Conservation (phyloP, 805 yeast species). For the Brettanomyces anomalus region DNA sequence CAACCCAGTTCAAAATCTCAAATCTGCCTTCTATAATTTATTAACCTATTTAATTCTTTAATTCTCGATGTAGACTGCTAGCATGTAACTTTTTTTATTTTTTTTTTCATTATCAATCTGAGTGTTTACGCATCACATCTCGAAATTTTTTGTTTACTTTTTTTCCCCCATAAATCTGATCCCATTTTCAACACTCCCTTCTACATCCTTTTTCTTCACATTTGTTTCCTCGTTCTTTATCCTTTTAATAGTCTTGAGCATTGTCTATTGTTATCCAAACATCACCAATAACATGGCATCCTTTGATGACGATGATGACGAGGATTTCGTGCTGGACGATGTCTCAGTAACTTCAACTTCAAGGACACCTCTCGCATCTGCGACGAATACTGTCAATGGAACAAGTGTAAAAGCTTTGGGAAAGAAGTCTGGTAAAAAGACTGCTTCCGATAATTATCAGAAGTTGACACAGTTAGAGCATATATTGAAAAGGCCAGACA, state of each 20-base stretch:
- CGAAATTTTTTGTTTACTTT: neutral
- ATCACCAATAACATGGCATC: neutral
- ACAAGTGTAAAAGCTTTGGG: neutral
- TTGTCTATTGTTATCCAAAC: neutral
- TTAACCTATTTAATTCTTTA: no score
- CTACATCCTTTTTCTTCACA: neutral
- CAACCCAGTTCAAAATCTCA: no score
- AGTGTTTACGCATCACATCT: no score
- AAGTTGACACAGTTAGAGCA: constrained; percentile 93
- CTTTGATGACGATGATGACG: constrained; percentile 1
- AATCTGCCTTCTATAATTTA: no score
- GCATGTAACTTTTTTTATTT: no score
- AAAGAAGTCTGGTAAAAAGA: constrained; percentile 2
- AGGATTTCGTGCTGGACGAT: constrained; percentile 1
- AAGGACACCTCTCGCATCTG: constrained; percentile 34
- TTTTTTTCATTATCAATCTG: no score
- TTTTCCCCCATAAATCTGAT: neutral
- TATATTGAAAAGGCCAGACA: constrained; percentile 93
- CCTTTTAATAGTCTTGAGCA: neutral
- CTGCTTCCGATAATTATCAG: constrained; percentile 73
- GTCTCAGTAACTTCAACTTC: neutral
- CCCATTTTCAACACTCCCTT: neutral
- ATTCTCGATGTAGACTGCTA: no score
- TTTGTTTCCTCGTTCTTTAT: neutral
- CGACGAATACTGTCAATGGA: constrained; percentile 14